Evolutionary conservation across 129 eudicot genomes (phyloP).

Genomic region (Cynara cardunculus): DNA sequence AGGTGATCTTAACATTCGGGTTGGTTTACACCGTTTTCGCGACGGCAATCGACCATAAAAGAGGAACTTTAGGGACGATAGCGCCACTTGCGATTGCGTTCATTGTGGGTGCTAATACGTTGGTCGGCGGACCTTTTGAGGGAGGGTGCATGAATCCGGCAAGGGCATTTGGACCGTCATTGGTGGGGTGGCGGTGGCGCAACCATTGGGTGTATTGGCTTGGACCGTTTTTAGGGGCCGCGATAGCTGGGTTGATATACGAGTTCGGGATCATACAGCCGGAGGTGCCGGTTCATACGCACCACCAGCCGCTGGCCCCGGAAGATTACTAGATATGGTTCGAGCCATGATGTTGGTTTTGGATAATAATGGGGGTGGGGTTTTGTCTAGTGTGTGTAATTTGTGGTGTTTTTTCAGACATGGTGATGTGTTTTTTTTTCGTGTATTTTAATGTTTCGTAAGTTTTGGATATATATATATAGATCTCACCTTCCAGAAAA

Average conservation of each 20-base stretch:
- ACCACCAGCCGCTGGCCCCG: conserved; percentile 88
- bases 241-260: conserved; percentile 56
- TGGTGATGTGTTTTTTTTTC: not conserved
- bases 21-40: conserved; percentile 62
- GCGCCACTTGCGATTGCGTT: conserved; percentile 81
- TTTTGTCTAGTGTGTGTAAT: not conserved
- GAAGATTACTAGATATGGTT: conserved; percentile 63
- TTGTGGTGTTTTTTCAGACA: not conserved
- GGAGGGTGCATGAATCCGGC: conserved; percentile 96
- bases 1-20: conserved; percentile 56
- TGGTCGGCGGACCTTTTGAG: conserved; percentile 80
- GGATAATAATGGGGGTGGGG: not conserved
- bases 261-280: conserved; percentile 72
- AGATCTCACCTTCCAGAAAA: not conserved
- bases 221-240: conserved; percentile 81
- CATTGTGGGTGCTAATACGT: conserved; percentile 69
- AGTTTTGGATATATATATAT: not conserved
- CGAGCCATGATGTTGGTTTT: not conserved
- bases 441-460: not conserved
- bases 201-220: conserved; percentile 92
- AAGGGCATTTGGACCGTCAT: conserved; percentile 87
- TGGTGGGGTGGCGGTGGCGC: conserved; percentile 85
- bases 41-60: conserved; percentile 64
- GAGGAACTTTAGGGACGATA: conserved; percentile 70
- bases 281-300: conserved; percentile 40